Evolutionary conservation across 2,329 filamentous ascomycete genomes (phyloP).

Genomic region (Neonectria magnoliae): DNA sequence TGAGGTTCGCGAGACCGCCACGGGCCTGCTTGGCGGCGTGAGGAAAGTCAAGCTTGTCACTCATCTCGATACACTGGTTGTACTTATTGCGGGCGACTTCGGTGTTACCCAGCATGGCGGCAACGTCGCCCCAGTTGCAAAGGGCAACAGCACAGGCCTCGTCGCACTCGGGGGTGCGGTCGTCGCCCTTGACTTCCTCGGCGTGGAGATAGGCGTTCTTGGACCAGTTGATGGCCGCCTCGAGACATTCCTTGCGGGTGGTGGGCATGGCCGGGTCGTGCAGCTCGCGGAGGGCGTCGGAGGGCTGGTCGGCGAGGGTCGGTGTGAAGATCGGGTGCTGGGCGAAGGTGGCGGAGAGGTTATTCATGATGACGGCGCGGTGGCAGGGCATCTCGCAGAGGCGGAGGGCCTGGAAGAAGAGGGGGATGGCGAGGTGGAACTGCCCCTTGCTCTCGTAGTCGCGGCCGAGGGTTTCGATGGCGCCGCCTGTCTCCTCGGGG

Average conservation of each 20-base stretch:
- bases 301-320: conserved; percentile 35
- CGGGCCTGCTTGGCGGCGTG: conserved; percentile 64
- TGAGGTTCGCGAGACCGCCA: conserved; percentile 56
- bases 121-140: conserved; percentile 88
- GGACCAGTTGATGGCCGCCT: conserved; percentile 81
- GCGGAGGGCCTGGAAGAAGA: conserved; percentile 86
- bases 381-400: conserved; percentile 77
- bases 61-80: conserved; percentile 72
- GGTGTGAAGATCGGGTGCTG: conserved; percentile 65
- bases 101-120: conserved; percentile 75
- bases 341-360: conserved; percentile 77
- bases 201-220: conserved; percentile 77
- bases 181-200: conserved; percentile 70
- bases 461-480: conserved; percentile 78
- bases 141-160: conserved; percentile 82
- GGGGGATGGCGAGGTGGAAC: conserved; percentile 83
- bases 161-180: conserved; percentile 82
- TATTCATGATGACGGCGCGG: conserved; percentile 86
- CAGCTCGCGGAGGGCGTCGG: conserved; percentile 42
- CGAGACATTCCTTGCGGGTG: conserved; percentile 70
- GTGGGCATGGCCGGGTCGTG: conserved; percentile 46
- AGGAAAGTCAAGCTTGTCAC: conserved; percentile 62
- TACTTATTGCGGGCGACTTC: conserved; percentile 75
- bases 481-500: conserved; percentile 76
- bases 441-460: conserved; percentile 79